Base-by-base conservation (phyloP, 345 rosid genomes). In the Eucalyptus fibrosa region DNA sequence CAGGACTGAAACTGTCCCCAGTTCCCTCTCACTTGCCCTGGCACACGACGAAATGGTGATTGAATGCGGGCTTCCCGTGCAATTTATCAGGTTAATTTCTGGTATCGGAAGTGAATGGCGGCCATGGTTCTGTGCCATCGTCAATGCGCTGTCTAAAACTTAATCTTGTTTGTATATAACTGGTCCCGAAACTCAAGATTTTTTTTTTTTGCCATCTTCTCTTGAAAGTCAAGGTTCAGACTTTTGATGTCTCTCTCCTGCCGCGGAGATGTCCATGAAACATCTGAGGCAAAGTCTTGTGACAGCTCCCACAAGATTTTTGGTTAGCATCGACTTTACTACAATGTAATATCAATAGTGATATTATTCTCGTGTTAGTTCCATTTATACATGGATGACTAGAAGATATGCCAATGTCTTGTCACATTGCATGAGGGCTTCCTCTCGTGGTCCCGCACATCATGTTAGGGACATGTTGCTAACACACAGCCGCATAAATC, bases 311-410 rank as follows among this genome's bases (percentile, higher is more conserved):
- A 21, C 15, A 1, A 21, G 83, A 21, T 77, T 37, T 37, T 72
- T 18, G 45, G 45, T 19, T 10, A 10, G 5, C 82, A 11, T 37
- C 12, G 82, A 19, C 45, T 37, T 19, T 72, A 19, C 82, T 77
- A 0, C 83, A 77, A 17, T 34, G 81, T 8, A 8, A 53, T 5
- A 18, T 34, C 14, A 34, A 19, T 72, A 40, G 44, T 18, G 82
- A 34, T 21, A 0, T 72, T 5, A 72, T 72, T 72, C 69, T 62
- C 34, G 32, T 28, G 69, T 28, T 62, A 14, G 32, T 62, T 62
- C 5, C 19, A 0, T n/a, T 15, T n/a, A 0, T 65, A 0, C 59
- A 53, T n/a, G 77, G 77, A 65, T n/a, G 77, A n/a, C 5, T 65
- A n/a, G 15, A 28, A 65, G 77, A 14, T n/a, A 2, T 65, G 77